Conservation (phyloP, 768 basidiomycete species). For the Neoboletus subvelutipes region DNA sequence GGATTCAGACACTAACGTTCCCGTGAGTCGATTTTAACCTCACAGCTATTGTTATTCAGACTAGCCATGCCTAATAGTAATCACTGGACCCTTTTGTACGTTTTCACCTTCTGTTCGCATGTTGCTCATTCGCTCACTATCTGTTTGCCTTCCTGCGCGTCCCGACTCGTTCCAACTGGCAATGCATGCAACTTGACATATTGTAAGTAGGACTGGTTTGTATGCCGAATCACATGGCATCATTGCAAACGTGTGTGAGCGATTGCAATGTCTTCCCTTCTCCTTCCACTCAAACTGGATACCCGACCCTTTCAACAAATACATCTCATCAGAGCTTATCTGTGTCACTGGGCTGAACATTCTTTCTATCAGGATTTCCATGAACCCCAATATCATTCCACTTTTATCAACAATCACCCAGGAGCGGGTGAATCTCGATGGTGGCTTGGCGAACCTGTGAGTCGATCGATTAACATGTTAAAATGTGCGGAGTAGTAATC, state of each 20-base stretch:
- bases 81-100: slow-evolving; percentile 83
- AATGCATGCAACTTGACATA: background rate
- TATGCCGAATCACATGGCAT: slow-evolving; percentile 87
- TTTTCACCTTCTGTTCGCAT: slow-evolving; percentile 17
- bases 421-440: slow-evolving; percentile 62
- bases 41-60: background rate
- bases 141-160: background rate
- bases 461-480: slow-evolving; percentile 11
- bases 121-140: background rate
- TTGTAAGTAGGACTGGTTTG: slow-evolving; percentile 77
- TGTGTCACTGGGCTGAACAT: background rate
- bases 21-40: slow-evolving; percentile 52
- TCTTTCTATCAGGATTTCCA: slow-evolving; percentile 67
- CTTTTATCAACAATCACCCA: slow-evolving; percentile 66
- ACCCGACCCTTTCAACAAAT: background rate
- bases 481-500: background rate
- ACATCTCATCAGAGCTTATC: too few species aligned
- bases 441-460: slow-evolving; percentile 88
- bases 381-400: slow-evolving; percentile 57
- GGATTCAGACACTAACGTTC: slow-evolving; percentile 73
- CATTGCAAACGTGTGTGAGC: slow-evolving; percentile 66
- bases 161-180: too few species aligned
- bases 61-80: slow-evolving; percentile 47
- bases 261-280: background rate
- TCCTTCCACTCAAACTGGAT: background rate